Percentiles rank a stretch among this genome's conserved stretches.
Conservation (phyloP, 768 basidiomycete genomes). For the Boletus sp. region DNA sequence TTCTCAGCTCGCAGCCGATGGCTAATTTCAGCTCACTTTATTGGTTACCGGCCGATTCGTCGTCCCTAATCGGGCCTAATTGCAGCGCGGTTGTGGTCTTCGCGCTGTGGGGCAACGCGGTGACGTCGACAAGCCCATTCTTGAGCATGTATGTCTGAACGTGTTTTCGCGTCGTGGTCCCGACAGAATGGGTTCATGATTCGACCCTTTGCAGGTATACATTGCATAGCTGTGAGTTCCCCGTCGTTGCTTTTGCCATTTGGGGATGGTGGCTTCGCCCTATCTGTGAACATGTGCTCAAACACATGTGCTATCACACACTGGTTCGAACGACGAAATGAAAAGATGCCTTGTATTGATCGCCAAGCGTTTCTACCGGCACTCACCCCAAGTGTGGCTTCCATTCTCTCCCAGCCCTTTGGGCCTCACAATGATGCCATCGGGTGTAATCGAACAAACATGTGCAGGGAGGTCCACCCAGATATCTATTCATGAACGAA, state of each 20-base stretch:
- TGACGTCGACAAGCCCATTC: not conserved
- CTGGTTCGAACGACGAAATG: conserved; percentile 11
- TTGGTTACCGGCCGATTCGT: conserved; percentile 5
- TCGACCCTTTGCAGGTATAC: conserved; percentile 7
- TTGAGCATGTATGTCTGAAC: not conserved
- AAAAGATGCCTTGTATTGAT: conserved; percentile 26
- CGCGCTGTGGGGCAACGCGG: no score
- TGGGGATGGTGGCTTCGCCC: conserved; percentile 10
- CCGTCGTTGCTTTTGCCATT: conserved; percentile 20
- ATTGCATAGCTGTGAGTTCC: conserved; percentile 14
- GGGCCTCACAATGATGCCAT: conserved; percentile 19
- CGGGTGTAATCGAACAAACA: conserved; percentile 18
- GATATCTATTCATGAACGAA: conserved; percentile 10
- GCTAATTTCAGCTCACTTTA: conserved; percentile 3
- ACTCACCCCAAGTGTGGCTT: conserved; percentile 13
- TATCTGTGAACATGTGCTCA: conserved; percentile 13
- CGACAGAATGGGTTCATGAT: not conserved
- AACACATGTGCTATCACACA: conserved; percentile 20
- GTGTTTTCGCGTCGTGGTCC: not conserved
- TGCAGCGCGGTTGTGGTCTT: not conserved
- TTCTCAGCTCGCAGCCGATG: conserved; percentile 17
- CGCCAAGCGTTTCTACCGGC: conserved; percentile 12
- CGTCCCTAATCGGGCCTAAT: conserved; percentile 4
- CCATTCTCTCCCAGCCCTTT: conserved; percentile 23
- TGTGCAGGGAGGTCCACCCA: conserved; percentile 9